These are phyloP conservation scores for Pistacia vera DNA, from an alignment of 345 rosid species.

Conservation along the genomic window DNA sequence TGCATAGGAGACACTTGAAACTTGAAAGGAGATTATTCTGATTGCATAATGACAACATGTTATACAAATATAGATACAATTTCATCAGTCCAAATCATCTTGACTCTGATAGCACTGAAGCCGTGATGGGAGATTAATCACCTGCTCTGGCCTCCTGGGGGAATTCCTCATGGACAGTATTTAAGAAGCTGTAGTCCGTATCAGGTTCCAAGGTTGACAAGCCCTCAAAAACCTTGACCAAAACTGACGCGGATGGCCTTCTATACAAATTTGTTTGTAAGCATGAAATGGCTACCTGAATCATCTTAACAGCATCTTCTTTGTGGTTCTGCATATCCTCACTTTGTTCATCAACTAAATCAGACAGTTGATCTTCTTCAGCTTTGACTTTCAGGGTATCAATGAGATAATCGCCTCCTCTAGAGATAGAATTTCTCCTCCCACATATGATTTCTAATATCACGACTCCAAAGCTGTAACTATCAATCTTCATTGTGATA, in stretches of 20 bases:
- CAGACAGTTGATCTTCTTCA: slow-evolving; percentile 7
- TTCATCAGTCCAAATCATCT: background rate
- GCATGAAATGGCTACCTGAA: slow-evolving; percentile 16
- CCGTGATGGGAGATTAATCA: background rate
- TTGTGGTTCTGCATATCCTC: slow-evolving; percentile 6
- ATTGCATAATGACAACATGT: too few relatives aligned
- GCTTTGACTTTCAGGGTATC: slow-evolving; percentile 1
- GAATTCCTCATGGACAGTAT: background rate
- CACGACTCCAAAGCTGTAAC: slow-evolving; percentile 20
- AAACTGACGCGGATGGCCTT: slow-evolving; percentile 19
- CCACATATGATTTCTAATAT: slow-evolving; percentile 17
- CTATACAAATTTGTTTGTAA: background rate
- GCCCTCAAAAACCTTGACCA: slow-evolving; percentile 18
- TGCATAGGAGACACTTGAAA: too few relatives aligned
- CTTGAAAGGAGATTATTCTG: too few relatives aligned
- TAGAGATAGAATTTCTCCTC: background rate
- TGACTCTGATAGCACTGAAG: background rate
- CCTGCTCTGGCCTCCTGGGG: background rate
- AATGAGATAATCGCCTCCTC: background rate
- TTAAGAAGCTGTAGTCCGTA: slow-evolving; percentile 9
- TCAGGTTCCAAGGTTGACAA: slow-evolving; percentile 9
- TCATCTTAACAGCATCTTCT: slow-evolving; percentile 17
- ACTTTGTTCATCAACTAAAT: background rate
- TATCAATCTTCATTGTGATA: slow-evolving; percentile 30
- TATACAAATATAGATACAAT: too few relatives aligned